These are phyloP conservation scores for Fraxinus sp. DNA, from an alignment of 305 asterid species.

Conservation along the genomic window DNA sequence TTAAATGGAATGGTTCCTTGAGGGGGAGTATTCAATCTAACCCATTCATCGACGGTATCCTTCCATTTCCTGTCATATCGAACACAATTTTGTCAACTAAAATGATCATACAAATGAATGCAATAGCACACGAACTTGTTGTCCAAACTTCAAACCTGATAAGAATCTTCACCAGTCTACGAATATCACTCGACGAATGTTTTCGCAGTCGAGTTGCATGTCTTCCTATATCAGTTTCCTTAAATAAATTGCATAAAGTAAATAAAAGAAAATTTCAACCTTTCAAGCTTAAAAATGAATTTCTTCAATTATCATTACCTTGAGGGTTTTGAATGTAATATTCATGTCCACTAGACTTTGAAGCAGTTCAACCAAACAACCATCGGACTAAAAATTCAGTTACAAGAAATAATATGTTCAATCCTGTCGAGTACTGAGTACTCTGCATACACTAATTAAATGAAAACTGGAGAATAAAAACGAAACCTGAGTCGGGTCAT, in stretches of 20 bases:
- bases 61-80: slow-evolving; percentile 46
- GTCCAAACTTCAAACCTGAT: slow-evolving; percentile 36
- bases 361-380: slow-evolving; percentile 39
- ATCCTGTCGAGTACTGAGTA: neutral
- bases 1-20: slow-evolving; percentile 30
- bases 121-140: neutral
- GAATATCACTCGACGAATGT: slow-evolving; percentile 47
- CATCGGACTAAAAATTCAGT: slow-evolving; percentile 31
- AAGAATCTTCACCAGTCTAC: slow-evolving; percentile 48
- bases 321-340: slow-evolving; percentile 44
- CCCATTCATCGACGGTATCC: slow-evolving; percentile 61
- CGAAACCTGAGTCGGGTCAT: slow-evolving; percentile 29
- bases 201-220: slow-evolving; percentile 44
- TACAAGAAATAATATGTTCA: neutral
- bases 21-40: slow-evolving; percentile 34
- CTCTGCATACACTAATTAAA: neutral
- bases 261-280: neutral
- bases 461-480: neutral
- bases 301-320: slow-evolving; percentile 30
- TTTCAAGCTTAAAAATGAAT: neutral
- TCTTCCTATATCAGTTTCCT: slow-evolving; percentile 59
- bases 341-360: slow-evolving; percentile 47
- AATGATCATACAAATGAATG: neutral
- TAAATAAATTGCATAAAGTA: neutral
- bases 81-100: neutral